Evolutionary conservation across 192 early-diverging fungal species (phyloP).

Genomic region (Coemansia sp.): DNA sequence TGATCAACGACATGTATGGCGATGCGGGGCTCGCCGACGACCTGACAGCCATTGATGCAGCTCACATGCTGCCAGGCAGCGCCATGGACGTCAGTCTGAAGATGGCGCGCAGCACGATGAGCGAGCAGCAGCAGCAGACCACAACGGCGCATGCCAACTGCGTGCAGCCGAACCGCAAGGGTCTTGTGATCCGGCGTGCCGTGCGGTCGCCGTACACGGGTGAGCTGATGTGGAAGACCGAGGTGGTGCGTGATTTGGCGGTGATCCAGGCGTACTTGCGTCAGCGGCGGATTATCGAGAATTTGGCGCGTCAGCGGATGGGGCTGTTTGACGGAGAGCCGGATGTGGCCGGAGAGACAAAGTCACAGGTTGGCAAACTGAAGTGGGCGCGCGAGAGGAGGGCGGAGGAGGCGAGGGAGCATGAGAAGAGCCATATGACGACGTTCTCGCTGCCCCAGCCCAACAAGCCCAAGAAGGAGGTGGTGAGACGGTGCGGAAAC

Average conservation of each 20-base stretch:
- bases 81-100: conserved; percentile 43
- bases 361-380: conserved; percentile 61
- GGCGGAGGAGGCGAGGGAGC: conserved; percentile 16
- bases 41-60: conserved; percentile 16
- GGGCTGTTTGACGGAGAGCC: conserved; percentile 15
- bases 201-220: conserved; percentile 57
- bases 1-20: conserved; percentile 47
- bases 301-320: conserved; percentile 15
- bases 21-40: conserved; percentile 26
- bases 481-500: conserved; percentile 69
- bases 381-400: conserved; percentile 65
- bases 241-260: conserved; percentile 74
- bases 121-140: conserved; percentile 9
- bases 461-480: conserved; percentile 64
- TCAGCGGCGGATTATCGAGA: conserved; percentile 80
- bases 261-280: conserved; percentile 90
- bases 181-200: conserved; percentile 38
- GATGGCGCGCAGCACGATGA: conserved; percentile 8
- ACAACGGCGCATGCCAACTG: conserved; percentile 45
- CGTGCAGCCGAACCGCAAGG: conserved; percentile 38
- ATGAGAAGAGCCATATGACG: conserved; percentile 52
- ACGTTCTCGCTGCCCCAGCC: conserved; percentile 54
- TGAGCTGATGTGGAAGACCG: conserved; percentile 70
- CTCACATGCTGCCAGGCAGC: conserved; percentile 24
- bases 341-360: conserved; percentile 51